Evolutionary conservation across 352 stramenopile genomes (phyloP), one percentile per base, ranked within the genome.

Genomic region (Phytophthora hibernalis): DNA sequence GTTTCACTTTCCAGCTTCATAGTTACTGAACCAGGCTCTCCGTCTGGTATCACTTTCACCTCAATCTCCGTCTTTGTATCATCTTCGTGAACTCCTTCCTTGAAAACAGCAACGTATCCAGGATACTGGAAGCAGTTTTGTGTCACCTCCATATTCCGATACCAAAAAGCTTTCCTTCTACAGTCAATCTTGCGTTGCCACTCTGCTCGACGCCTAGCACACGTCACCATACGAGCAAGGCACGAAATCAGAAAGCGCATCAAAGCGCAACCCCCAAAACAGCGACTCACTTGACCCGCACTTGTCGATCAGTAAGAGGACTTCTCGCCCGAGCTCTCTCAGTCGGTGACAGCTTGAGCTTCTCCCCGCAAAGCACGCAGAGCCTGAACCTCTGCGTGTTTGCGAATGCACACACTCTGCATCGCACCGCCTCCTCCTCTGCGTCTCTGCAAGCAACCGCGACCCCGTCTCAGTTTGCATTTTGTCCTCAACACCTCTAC

Each of bases 311-410:
- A 3, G 65, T 74, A 16, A 72, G 56, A 13, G 47, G 40, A 1
- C 43, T 37, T 15, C 54, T 63, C 6, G 21, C 30, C 6, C 70
- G 55, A 12, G 40, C 22, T 45, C n/a, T 61, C 52, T 74, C 65
- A 11, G 70, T 67, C 21, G 70, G 60, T 11, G 70, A 75, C 42
- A 66, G 56, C 43, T 65, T 70, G 15, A 74, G 44, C 49, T 76
- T 70, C 45, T 77, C 65, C 4, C 79, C 76, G 30, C 79, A 87
- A 1, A 87, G 45, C 4, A 77, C 71, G 37, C 79, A 87, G 59
- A 77, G 75, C 11, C 61, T 61, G 22, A 77, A 58, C n/a, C 70
- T 61, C 54, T 80, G 78, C 33, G 73, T 74, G 62, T 85, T 87
- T 15, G 68, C 66, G 52, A 87, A 87, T 3, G 64, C 66, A 51